A percentile compares a stretch with the other conserved stretches of the same genome.
These are phyloP conservation scores for Penicillium arizonense DNA, from an alignment of 495 filamentous ascomycete species.

Conservation along the genomic window DNA sequence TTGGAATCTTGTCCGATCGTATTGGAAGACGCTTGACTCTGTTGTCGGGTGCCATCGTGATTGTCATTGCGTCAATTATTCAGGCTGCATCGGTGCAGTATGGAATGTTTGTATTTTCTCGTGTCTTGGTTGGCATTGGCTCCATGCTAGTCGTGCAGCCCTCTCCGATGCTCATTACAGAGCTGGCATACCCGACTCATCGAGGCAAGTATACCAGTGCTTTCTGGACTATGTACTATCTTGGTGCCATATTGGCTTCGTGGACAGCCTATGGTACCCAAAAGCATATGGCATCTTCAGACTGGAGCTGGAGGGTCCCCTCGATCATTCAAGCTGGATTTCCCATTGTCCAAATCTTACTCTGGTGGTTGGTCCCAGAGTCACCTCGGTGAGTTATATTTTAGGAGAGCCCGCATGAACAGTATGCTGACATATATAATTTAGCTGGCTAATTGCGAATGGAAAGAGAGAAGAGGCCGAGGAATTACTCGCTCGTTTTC, in stretches of 20 bases:
- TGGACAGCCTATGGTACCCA: conserved; percentile 33
- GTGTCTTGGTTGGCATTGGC: conserved; percentile 33
- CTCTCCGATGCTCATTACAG: conserved; percentile 62
- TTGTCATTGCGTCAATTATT: conserved; percentile 15
- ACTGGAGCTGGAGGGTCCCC: conserved; percentile 48
- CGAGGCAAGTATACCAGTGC: conserved; percentile 56
- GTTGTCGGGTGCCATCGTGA: conserved; percentile 9
- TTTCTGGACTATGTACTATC: conserved; percentile 56
- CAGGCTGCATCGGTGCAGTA: conserved; percentile 26
- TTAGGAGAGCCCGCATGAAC: too few species aligned
- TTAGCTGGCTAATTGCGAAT: conserved; percentile 40
- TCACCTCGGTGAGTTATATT: conserved; percentile 32
- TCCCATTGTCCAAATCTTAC: conserved; percentile 39
- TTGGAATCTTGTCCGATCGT: conserved; percentile 15
- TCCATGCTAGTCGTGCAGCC: conserved; percentile 30
- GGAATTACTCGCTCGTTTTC: conserved; percentile 26
- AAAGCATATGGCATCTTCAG: conserved; percentile 21
- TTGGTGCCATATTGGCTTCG: conserved; percentile 49
- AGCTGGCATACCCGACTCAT: conserved; percentile 62
- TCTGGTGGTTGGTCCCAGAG: conserved; percentile 44
- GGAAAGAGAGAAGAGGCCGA: conserved; percentile 37
- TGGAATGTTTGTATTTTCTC: conserved; percentile 30
- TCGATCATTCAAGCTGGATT: conserved; percentile 42
- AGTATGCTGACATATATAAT: neutral
- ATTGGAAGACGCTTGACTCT: conserved; percentile 18